Percentiles rank a stretch among this genome's conserved stretches.
Conservation (phyloP, 805 yeast genomes). For the Wickerhamomyces kurtzmanii region DNA sequence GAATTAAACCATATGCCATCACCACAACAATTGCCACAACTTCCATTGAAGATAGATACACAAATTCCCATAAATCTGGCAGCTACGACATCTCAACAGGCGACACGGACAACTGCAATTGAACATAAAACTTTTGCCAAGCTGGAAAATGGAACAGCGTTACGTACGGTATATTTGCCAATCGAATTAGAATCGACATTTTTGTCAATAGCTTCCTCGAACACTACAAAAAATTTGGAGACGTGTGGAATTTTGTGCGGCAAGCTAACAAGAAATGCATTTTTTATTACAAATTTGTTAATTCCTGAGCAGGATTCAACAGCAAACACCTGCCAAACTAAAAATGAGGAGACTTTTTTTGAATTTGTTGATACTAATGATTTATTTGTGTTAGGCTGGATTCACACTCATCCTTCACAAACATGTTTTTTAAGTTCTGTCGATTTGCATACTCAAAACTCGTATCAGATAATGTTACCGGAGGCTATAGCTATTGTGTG, state of each 20-base stretch:
- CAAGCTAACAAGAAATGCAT: constrained; percentile 47
- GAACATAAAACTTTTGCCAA: constrained; percentile 28
- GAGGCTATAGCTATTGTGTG: constrained; percentile 64
- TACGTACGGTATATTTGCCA: constrained; percentile 45
- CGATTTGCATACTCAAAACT: constrained; percentile 58
- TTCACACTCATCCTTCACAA: constrained; percentile 68
- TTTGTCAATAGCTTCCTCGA: constrained; percentile 33
- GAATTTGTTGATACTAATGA: constrained; percentile 44
- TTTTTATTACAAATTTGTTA: constrained; percentile 49
- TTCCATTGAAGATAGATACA: too few relatives aligned
- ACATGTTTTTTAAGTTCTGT: constrained; percentile 60
- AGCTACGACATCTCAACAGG: constrained; percentile 3
- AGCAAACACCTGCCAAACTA: constrained; percentile 50
- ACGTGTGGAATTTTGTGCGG: constrained; percentile 66
- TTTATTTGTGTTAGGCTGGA: constrained; percentile 63
- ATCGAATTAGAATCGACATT: constrained; percentile 29
- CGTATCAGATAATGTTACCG: constrained; percentile 61
- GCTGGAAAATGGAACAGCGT: constrained; percentile 48
- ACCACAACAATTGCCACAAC: constrained; percentile 2
- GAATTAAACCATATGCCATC: neutral
- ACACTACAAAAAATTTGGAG: constrained; percentile 42
- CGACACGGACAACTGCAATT: constrained; percentile 7
- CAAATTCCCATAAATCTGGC: too few relatives aligned
- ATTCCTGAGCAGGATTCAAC: constrained; percentile 59
- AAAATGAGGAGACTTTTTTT: constrained; percentile 48